A percentile compares a stretch with the other conserved stretches of the same genome.
phyloP scores from a whole-genome alignment of 345 rosid genomes.

The Heritiera littoralis region DNA sequence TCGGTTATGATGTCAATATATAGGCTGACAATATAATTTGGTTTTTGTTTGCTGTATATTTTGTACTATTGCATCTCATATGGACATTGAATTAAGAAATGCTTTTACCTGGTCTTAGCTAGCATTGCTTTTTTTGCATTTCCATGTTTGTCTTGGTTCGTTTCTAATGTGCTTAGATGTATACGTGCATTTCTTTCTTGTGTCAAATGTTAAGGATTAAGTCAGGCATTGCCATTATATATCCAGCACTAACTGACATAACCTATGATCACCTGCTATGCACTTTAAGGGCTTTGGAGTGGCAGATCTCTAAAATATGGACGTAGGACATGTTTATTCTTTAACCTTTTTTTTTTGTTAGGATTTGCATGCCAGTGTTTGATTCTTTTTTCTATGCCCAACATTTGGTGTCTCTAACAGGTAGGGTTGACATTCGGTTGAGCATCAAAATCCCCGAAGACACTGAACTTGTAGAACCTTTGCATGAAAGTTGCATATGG shows the following conservation, averaged over 20 bases:
- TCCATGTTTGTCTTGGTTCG: background rate
- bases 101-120: background rate
- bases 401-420: slow-evolving; percentile 41
- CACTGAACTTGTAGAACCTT: slow-evolving; percentile 71
- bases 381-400: slow-evolving; percentile 9
- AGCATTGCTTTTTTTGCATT: background rate
- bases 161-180: slow-evolving; percentile 13
- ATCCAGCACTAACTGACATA: background rate
- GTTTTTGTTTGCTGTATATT: background rate
- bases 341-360: background rate
- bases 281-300: background rate
- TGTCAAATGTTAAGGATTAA: background rate
- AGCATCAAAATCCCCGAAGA: slow-evolving; percentile 64
- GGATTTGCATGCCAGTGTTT: background rate
- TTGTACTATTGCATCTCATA: background rate
- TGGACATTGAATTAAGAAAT: background rate
- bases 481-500: slow-evolving; percentile 82
- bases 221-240: background rate
- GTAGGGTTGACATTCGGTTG: slow-evolving; percentile 60
- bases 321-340: background rate
- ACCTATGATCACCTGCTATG: background rate
- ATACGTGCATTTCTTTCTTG: slow-evolving; percentile 3
- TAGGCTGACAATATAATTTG: background rate
- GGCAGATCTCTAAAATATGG: background rate
- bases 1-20: background rate